A percentile compares a stretch with the other conserved stretches of the same genome.
phyloP scores from a whole-genome alignment of 2,329 filamentous ascomycete genomes.

The Colletotrichum orchidophilum region DNA sequence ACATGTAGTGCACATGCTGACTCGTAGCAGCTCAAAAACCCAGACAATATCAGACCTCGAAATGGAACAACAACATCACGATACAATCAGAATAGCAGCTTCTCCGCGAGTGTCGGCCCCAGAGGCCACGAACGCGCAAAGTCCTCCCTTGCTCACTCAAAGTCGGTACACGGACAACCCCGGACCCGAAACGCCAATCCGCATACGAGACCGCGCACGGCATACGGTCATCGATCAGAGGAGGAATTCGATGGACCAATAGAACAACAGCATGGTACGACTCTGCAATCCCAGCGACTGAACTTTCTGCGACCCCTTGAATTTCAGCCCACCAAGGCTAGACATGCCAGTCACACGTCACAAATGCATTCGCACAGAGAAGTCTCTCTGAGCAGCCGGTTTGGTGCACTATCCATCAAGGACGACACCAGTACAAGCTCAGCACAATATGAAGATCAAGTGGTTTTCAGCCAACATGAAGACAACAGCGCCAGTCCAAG shows the following conservation, averaged over 20 bases:
- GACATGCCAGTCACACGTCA: constrained; percentile 40
- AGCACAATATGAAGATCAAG: constrained; percentile 53
- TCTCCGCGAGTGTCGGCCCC: constrained; percentile 67
- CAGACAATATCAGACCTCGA: constrained; percentile 41
- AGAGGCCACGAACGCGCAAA: constrained; percentile 62
- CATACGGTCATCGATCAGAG: constrained; percentile 51
- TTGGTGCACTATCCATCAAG: constrained; percentile 51
- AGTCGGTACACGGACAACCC: constrained; percentile 44
- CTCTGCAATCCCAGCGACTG: constrained; percentile 20
- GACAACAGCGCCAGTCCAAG: constrained; percentile 36
- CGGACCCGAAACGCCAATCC: constrained; percentile 50
- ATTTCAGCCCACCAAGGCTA: constrained; percentile 38
- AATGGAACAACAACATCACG: constrained; percentile 36
- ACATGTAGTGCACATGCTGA: constrained; percentile 10
- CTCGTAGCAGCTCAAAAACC: constrained; percentile 45
- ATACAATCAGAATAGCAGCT: constrained; percentile 50
- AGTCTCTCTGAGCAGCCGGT: constrained; percentile 52
- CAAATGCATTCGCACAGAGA: constrained; percentile 48
- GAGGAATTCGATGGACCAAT: constrained; percentile 47
- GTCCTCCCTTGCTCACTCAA: constrained; percentile 53
- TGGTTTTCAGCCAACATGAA: constrained; percentile 46
- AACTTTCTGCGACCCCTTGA: constrained; percentile 17
- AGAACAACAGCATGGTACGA: constrained; percentile 48
- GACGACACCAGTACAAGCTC: constrained; percentile 39
- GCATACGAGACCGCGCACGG: constrained; percentile 48